Evolutionary conservation across 192 early-diverging fungal genomes (phyloP), one percentile per base, ranked within the genome.

Genomic region (Phlyctochytrium planicorne): DNA sequence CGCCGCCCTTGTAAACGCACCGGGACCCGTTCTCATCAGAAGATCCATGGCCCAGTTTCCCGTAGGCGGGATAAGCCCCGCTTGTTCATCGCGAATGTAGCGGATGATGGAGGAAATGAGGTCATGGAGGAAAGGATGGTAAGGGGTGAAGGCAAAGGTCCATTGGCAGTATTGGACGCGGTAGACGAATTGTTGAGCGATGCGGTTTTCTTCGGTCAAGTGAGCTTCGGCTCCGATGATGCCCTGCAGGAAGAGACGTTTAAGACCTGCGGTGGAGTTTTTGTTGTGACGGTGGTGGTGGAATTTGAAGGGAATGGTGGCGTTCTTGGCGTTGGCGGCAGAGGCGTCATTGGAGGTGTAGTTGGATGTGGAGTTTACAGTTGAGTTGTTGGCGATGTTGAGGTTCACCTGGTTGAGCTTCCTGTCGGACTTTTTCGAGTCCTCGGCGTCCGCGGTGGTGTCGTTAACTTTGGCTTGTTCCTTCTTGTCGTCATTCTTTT

Each of bases 361-460:
- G n/a, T n/a, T n/a, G n/a, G n/a, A n/a, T n/a, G n/a, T n/a, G n/a
- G n/a, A n/a, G n/a, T n/a, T n/a, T n/a, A n/a, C n/a, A n/a, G n/a
- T 83, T 33, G 83, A 82, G 62, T 62, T 93, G 30, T 84, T 90
- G 20, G 80, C 87, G 2, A 65, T 86, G 40, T 69, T 91, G 65
- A 91, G 93, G 53, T 92, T 86, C 59, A 94, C 92, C n/a, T n/a
- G n/a, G n/a, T n/a, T n/a, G n/a, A n/a, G n/a, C n/a, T n/a, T n/a
- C n/a, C n/a, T n/a, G n/a, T n/a, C n/a, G n/a, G n/a, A n/a, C n/a
- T n/a, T n/a, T n/a, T n/a, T n/a, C n/a, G n/a, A n/a, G n/a, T n/a
- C n/a, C n/a, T n/a, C n/a, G n/a, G n/a, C n/a, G n/a, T n/a, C n/a
- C n/a, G n/a, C n/a, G n/a, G n/a, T n/a, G n/a, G n/a, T n/a, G n/a